phyloP scores from a whole-genome alignment of 495 filamentous ascomycete species.

The Rhypophila decipiens region DNA sequence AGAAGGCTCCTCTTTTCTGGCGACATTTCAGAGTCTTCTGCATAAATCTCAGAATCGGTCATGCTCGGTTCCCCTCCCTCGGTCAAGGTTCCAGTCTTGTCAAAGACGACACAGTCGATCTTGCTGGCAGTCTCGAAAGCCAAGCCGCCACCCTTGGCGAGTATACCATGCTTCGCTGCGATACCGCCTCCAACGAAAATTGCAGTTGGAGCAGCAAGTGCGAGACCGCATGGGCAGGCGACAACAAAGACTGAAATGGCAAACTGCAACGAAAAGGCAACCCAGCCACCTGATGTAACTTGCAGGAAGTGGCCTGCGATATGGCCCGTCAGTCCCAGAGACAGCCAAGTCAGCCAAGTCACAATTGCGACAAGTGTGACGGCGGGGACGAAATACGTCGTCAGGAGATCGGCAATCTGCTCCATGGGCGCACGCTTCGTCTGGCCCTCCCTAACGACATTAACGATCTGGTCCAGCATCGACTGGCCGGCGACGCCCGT shows the following conservation, averaged over 20 bases:
- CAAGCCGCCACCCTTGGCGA: slow-evolving; percentile 93
- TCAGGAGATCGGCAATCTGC: slow-evolving; percentile 74
- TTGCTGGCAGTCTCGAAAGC: slow-evolving; percentile 90
- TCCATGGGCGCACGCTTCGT: slow-evolving; percentile 82
- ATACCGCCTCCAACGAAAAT: slow-evolving; percentile 87
- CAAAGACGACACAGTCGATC: slow-evolving; percentile 84
- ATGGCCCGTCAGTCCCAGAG: slow-evolving; percentile 60
- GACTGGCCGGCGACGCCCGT: slow-evolving; percentile 68
- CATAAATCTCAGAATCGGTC: slow-evolving; percentile 56
- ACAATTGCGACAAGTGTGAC: slow-evolving; percentile 74
- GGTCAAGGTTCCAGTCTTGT: slow-evolving; percentile 93
- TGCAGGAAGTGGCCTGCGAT: slow-evolving; percentile 64
- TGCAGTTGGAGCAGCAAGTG: slow-evolving; percentile 86
- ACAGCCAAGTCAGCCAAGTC: slow-evolving; percentile 81
- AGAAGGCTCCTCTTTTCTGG: slow-evolving; percentile 14
- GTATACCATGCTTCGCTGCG: slow-evolving; percentile 80
- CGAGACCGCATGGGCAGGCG: slow-evolving; percentile 90
- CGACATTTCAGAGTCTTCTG: slow-evolving; percentile 3
- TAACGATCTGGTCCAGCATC: slow-evolving; percentile 89
- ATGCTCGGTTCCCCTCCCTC: slow-evolving; percentile 75
- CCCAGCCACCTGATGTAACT: slow-evolving; percentile 65
- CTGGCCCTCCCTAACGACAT: slow-evolving; percentile 86
- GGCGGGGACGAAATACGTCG: slow-evolving; percentile 82
- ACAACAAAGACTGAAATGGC: slow-evolving; percentile 94
- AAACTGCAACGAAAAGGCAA: slow-evolving; percentile 83